These are phyloP conservation scores for Niveomyces coronatus DNA, from an alignment of 2,329 filamentous ascomycete species.

Conservation along the genomic window DNA sequence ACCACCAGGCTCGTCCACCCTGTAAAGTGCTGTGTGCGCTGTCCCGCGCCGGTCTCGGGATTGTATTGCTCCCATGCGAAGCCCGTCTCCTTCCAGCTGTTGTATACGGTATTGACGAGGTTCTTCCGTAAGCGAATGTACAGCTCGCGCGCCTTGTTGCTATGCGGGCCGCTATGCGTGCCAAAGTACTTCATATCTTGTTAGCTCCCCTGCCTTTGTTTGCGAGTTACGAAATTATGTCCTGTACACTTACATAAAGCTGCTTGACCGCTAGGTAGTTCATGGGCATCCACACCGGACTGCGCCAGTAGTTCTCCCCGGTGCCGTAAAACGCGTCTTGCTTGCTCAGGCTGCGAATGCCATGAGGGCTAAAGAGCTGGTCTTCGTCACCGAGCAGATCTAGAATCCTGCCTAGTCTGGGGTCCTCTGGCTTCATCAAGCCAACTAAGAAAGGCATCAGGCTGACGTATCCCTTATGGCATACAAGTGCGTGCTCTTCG, in stretches of 20 bases:
- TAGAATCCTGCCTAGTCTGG: constrained; percentile 63
- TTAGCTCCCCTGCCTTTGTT: neutral
- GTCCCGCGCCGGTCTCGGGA: constrained; percentile 83
- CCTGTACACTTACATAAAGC: constrained; percentile 67
- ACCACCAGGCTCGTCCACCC: constrained; percentile 98
- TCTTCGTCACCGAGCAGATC: constrained; percentile 71
- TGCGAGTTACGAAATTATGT: constrained; percentile 1
- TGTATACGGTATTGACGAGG: constrained; percentile 79
- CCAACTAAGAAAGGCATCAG: constrained; percentile 88
- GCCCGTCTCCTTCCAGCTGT: constrained; percentile 79
- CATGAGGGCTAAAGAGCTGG: constrained; percentile 81
- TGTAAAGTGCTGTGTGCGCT: constrained; percentile 94
- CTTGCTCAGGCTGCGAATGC: constrained; percentile 83
- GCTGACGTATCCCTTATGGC: constrained; percentile 93
- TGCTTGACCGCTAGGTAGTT: constrained; percentile 81
- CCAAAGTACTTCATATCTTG: constrained; percentile 46
- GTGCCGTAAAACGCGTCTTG: constrained; percentile 77
- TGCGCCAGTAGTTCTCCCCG: constrained; percentile 93
- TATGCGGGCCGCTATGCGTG: constrained; percentile 55
- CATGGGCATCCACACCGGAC: constrained; percentile 91
- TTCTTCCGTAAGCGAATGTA: constrained; percentile 74
- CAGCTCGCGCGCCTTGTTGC: constrained; percentile 56
- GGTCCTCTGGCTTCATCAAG: constrained; percentile 61
- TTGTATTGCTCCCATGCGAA: constrained; percentile 99
- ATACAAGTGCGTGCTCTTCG: constrained; percentile 81